Percentiles rank a stretch among this genome's conserved stretches.
These are phyloP conservation scores for Blastobotrys buckinghamii DNA, from an alignment of 1,139 yeast genomes.

Conservation along the genomic window DNA sequence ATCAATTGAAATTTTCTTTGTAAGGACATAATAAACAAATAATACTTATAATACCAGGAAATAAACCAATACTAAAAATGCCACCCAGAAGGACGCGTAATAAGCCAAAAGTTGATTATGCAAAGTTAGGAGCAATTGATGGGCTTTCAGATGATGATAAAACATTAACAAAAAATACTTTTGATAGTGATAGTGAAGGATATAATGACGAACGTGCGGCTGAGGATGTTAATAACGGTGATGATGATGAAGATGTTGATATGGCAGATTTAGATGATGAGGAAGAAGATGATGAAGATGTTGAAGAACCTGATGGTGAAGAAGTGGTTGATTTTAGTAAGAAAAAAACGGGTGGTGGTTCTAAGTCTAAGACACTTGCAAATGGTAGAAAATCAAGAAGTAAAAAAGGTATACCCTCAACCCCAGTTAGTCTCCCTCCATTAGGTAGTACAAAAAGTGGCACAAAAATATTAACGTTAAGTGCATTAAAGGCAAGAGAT, in stretches of 20 bases:
- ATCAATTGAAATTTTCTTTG: not conserved
- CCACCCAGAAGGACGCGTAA: conserved; percentile 17
- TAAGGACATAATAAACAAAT: no score
- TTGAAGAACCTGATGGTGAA: conserved; percentile 6
- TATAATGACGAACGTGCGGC: conserved; percentile 17
- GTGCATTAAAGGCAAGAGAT: not conserved
- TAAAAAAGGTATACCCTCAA: not conserved
- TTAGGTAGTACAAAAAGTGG: not conserved
- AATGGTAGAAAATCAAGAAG: not conserved
- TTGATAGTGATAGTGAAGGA: conserved; percentile 23
- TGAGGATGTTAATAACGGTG: conserved; percentile 15
- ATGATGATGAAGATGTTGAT: conserved; percentile 11
- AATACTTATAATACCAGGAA: not conserved
- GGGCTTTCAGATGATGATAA: conserved; percentile 21
- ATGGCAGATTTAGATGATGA: conserved; percentile 4
- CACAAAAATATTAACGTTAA: conserved; percentile 1
- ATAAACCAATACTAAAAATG: no score
- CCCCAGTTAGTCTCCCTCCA: conserved; percentile 8
- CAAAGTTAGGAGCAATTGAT: conserved; percentile 19
- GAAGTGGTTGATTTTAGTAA: conserved; percentile 3
- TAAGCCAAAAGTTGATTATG: conserved; percentile 21
- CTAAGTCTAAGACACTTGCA: not conserved
- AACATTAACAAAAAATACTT: conserved; percentile 4
- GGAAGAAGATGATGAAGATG: conserved; percentile 1
- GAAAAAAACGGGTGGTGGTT: not conserved